Evolutionary conservation across 306 rosid genomes (phyloP).

Genomic region (Trifolium fragiferum): DNA sequence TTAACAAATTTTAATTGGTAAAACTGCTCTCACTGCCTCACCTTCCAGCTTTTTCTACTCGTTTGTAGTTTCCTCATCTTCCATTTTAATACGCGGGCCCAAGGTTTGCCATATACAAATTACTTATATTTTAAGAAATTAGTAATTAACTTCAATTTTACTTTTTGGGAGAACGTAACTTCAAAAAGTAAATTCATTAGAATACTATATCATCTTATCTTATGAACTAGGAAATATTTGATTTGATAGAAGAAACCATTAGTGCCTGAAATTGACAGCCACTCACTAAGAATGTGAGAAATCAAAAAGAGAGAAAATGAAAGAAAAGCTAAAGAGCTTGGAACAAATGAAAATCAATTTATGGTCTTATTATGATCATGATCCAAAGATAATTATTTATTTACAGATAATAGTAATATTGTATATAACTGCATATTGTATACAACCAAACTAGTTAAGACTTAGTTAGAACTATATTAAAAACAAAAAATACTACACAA

Average conservation of each 20-base stretch:
- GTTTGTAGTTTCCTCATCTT: constrained; percentile 11
- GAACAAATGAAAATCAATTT: background rate
- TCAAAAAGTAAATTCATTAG: background rate
- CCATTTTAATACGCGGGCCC: constrained; percentile 16
- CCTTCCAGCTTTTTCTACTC: background rate
- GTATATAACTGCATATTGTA: too few species aligned
- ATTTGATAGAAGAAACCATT: constrained; percentile 14
- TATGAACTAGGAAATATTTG: background rate
- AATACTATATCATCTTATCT: background rate
- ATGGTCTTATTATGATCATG: background rate
- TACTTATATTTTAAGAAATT: background rate
- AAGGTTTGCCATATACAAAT: background rate
- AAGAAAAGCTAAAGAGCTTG: background rate
- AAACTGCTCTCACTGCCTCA: background rate
- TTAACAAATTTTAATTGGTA: constrained; percentile 10
- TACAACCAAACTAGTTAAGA: too few species aligned
- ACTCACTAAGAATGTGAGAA: background rate
- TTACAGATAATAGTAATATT: too few species aligned
- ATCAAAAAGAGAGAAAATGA: background rate
- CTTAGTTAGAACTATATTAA: too few species aligned
- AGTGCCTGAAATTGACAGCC: constrained; percentile 25
- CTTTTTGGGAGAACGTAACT: background rate
- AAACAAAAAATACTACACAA: too few species aligned
- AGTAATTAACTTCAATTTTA: background rate
- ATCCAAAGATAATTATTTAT: background rate